phyloP scores from a whole-genome alignment of 192 early-diverging fungal genomes.

The Backusella parvicylindrica region DNA sequence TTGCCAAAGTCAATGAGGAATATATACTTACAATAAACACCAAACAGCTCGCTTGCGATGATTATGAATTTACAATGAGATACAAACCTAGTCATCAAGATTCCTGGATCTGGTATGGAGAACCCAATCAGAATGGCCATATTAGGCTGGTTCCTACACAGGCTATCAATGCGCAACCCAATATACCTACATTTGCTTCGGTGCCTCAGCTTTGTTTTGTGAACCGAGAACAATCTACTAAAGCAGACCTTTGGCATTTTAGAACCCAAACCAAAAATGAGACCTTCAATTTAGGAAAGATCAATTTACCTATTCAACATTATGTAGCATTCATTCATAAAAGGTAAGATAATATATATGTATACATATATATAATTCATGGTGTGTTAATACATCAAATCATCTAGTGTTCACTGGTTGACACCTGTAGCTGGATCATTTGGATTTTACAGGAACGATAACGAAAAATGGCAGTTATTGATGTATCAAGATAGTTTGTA shows the following conservation, averaged over 20 bases:
- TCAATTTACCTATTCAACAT: neutral
- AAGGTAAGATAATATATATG: neutral
- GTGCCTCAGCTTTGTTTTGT: conserved; percentile 2
- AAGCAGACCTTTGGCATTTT: neutral
- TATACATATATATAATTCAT: too few relatives aligned
- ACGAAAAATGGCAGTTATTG: conserved; percentile 8
- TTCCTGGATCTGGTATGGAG: neutral
- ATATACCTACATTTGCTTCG: neutral
- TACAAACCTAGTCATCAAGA: neutral
- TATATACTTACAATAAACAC: neutral
- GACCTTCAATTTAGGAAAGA: neutral
- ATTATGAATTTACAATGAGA: conserved; percentile 9
- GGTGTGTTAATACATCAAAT: too few relatives aligned
- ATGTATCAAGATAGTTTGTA: neutral
- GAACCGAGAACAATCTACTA: neutral
- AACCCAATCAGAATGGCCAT: neutral
- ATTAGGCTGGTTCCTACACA: neutral
- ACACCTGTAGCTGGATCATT: neutral
- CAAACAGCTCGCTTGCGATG: neutral
- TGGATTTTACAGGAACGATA: neutral
- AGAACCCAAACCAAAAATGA: neutral
- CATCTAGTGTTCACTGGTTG: neutral
- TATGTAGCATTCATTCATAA: neutral
- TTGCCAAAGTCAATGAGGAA: neutral
- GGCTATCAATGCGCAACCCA: neutral